Evolutionary conservation across 805 yeast species (phyloP).

Genomic region (Candida loeiensis): DNA sequence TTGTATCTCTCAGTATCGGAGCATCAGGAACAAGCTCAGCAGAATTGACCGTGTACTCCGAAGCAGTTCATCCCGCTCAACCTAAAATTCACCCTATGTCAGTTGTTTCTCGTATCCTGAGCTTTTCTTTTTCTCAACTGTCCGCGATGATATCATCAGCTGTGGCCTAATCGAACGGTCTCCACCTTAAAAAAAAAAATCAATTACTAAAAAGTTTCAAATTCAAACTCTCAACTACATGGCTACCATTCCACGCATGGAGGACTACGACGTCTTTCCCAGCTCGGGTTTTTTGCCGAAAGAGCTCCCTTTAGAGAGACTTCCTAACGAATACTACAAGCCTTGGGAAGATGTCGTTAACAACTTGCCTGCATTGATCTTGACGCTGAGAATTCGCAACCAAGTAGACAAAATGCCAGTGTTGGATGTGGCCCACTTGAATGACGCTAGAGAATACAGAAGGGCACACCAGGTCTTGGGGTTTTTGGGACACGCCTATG

Average conservation of each 20-base stretch:
- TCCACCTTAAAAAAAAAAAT: not conserved
- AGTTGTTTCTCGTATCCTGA: too few relatives aligned
- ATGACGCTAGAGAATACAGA: constrained; percentile 51
- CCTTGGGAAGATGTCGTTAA: constrained; percentile 76
- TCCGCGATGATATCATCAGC: not conserved
- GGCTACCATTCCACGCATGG: constrained; percentile 27
- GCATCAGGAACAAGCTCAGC: too few relatives aligned
- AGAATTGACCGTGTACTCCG: too few relatives aligned
- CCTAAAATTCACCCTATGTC: too few relatives aligned
- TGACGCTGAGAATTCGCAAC: constrained; percentile 57
- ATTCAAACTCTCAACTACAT: not conserved
- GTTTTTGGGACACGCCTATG: constrained; percentile 82
- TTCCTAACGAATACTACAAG: constrained; percentile 59
- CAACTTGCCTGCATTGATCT: constrained; percentile 68
- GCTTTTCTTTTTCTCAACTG: not conserved
- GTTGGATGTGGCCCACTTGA: constrained; percentile 47
- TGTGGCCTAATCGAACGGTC: not conserved
- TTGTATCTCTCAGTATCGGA: too few relatives aligned
- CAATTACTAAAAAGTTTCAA: not conserved
- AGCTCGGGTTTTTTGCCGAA: constrained; percentile 78
- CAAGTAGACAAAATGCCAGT: constrained; percentile 63
- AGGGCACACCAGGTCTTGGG: constrained; percentile 80
- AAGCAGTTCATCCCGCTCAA: too few relatives aligned
- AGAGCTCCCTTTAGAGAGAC: constrained; percentile 53
- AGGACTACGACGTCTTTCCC: constrained; percentile 68